A percentile compares a stretch with the other conserved stretches of the same genome.
These are phyloP conservation scores for Erysiphe neolycopersici DNA, from an alignment of 2,329 filamentous ascomycete species.

Conservation along the genomic window DNA sequence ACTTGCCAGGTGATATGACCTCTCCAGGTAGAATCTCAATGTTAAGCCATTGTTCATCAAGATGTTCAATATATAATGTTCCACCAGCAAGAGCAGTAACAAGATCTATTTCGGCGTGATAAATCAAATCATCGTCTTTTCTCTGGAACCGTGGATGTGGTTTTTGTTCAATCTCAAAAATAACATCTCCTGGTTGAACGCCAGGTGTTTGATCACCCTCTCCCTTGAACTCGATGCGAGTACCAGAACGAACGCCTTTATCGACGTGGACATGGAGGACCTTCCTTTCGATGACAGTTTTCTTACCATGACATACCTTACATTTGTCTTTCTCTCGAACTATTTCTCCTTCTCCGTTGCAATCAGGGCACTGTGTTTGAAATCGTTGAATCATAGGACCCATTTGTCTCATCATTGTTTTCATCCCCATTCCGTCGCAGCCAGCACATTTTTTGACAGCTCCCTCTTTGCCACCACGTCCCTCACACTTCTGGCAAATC, in stretches of 20 bases:
- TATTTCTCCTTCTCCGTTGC: slow-evolving; percentile 87
- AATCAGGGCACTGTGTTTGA: slow-evolving; percentile 97
- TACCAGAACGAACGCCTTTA: slow-evolving; percentile 72
- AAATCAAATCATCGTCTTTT: slow-evolving; percentile 88
- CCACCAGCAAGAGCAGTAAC: slow-evolving; percentile 85
- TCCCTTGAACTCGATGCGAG: slow-evolving; percentile 90
- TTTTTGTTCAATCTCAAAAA: slow-evolving; percentile 98
- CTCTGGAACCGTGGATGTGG: slow-evolving; percentile 88
- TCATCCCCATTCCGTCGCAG: slow-evolving; percentile 90
- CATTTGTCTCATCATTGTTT: slow-evolving; percentile 99
- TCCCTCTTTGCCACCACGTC: slow-evolving; percentile 86
- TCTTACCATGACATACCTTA: slow-evolving; percentile 92
- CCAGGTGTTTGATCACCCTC: slow-evolving; percentile 92
- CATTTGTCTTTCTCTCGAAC: slow-evolving; percentile 94
- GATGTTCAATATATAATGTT: slow-evolving; percentile 75
- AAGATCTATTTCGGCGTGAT: slow-evolving; percentile 84
- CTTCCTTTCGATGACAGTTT: slow-evolving; percentile 92
- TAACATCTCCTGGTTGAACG: slow-evolving; percentile 79
- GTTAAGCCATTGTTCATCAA: slow-evolving; percentile 89
- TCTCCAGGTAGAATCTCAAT: slow-evolving; percentile 85
- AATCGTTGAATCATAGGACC: slow-evolving; percentile 99
- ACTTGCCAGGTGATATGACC: slow-evolving; percentile 70
- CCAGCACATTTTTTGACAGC: slow-evolving; percentile 81
- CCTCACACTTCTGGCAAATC: slow-evolving; percentile 85
- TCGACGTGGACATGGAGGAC: slow-evolving; percentile 96